Evolutionary conservation across 352 stramenopile genomes (phyloP).

Genomic region (Phytophthora boehmeriae): DNA sequence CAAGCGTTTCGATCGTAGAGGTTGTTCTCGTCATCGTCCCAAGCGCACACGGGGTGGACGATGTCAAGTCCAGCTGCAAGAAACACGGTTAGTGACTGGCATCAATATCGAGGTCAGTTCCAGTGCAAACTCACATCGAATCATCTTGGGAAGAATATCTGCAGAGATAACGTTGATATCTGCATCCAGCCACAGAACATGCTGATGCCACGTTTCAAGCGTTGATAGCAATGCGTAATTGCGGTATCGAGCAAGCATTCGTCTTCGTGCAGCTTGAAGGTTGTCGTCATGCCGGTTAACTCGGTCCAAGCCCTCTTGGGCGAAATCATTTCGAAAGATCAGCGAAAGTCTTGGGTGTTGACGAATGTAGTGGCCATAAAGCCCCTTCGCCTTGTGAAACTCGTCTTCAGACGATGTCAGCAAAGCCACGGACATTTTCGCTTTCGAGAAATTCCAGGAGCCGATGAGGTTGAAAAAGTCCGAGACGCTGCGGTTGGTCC

Average conservation of each 20-base stretch:
- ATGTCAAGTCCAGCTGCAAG: conserved; percentile 7
- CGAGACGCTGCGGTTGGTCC: conserved; percentile 20
- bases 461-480: conserved; percentile 41
- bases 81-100: background rate
- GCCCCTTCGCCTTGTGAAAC: conserved; percentile 23
- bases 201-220: conserved; percentile 42
- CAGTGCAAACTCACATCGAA: conserved; percentile 7
- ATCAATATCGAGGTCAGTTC: background rate
- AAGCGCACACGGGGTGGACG: conserved; percentile 10
- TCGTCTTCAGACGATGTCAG: conserved; percentile 42
- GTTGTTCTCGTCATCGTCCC: background rate
- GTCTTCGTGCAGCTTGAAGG: conserved; percentile 35
- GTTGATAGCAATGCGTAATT: conserved; percentile 47
- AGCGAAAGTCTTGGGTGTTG: conserved; percentile 33
- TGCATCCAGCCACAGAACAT: conserved; percentile 54
- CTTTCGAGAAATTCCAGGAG: conserved; percentile 30
- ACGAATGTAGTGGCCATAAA: conserved; percentile 24
- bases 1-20: conserved; percentile 20
- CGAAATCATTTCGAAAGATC: conserved; percentile 49
- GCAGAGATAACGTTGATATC: conserved; percentile 36
- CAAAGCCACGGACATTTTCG: conserved; percentile 40
- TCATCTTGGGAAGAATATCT: conserved; percentile 37
- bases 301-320: conserved; percentile 18
- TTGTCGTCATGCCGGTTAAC: conserved; percentile 32
- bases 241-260: conserved; percentile 53